Evolutionary conservation across 495 filamentous ascomycete genomes (phyloP).

Genomic region (Bathelium albidoporum): DNA sequence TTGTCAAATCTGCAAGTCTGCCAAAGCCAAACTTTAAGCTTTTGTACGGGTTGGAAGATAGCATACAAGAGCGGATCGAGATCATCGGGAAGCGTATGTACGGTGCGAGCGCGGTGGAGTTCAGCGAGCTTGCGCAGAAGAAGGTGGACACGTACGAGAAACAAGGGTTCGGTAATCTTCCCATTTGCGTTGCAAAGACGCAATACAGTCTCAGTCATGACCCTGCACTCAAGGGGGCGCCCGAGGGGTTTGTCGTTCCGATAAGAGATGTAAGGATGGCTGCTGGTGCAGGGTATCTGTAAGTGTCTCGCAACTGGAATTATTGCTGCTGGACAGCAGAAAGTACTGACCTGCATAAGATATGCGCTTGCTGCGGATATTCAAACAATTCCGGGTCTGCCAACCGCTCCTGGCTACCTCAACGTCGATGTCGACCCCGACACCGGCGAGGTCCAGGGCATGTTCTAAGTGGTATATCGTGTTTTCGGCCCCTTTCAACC

Average conservation of each 20-base stretch:
- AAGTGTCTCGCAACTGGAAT: conserved; percentile 30
- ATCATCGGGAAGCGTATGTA: conserved; percentile 89
- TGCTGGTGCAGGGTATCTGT: conserved; percentile 85
- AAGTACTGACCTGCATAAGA: conserved; percentile 30
- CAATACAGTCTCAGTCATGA: conserved; percentile 97
- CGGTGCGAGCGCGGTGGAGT: conserved; percentile 80
- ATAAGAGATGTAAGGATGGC: conserved; percentile 92
- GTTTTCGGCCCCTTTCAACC: not conserved
- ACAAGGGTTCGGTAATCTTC: conserved; percentile 84
- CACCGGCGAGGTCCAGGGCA: conserved; percentile 89
- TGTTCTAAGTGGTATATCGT: conserved; percentile 53
- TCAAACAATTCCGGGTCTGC: conserved; percentile 92
- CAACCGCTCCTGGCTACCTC: conserved; percentile 89
- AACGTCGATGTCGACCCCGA: conserved; percentile 91
- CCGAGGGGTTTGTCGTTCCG: conserved; percentile 88
- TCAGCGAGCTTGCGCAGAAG: conserved; percentile 85
- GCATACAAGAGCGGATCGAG: conserved; percentile 83
- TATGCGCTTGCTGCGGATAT: conserved; percentile 96
- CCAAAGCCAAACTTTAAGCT: conserved; percentile 77
- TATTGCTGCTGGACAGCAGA: not conserved
- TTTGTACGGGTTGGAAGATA: conserved; percentile 69
- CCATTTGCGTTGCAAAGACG: conserved; percentile 95
- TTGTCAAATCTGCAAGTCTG: conserved; percentile 72
- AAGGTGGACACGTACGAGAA: conserved; percentile 91
- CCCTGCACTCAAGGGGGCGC: conserved; percentile 88